Percentiles rank a stretch among this genome's conserved stretches.
Conservation (phyloP, 306 rosid species). For the Rosa persica region DNA sequence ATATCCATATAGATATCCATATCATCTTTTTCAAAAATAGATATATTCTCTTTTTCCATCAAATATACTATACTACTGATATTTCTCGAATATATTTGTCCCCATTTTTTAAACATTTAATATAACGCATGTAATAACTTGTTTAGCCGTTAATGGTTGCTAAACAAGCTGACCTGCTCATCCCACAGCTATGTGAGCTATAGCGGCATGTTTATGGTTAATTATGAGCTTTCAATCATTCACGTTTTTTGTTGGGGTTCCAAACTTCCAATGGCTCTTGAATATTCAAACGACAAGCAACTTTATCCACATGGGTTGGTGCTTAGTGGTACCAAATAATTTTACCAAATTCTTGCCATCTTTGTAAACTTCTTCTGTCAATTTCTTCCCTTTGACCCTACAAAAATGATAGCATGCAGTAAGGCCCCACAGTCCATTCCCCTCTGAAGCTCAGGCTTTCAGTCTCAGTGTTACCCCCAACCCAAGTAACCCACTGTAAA, state of each 20-base stretch:
- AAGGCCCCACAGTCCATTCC: constrained; percentile 10
- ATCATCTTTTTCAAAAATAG: no score
- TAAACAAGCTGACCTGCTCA: background rate
- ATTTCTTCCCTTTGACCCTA: constrained; percentile 6
- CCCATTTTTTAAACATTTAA: no score
- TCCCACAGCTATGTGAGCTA: background rate
- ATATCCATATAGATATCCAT: no score
- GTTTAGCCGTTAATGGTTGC: background rate
- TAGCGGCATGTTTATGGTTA: background rate
- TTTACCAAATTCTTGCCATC: background rate
- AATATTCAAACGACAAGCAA: constrained; percentile 16
- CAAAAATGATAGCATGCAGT: constrained; percentile 18
- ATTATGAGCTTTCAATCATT: constrained; percentile 11
- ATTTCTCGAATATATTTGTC: no score
- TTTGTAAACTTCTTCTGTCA: constrained; percentile 8
- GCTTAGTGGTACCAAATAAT: constrained; percentile 15
- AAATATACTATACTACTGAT: no score
- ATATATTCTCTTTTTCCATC: no score
- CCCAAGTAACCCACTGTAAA: constrained; percentile 21
- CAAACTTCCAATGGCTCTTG: constrained; percentile 5
- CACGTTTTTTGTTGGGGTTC: background rate
- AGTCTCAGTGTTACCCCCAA: background rate
- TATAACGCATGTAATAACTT: no score
- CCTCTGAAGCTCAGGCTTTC: background rate
- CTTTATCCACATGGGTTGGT: constrained; percentile 30